Evolutionary conservation across 805 yeast genomes (phyloP).

Genomic region (Millerago galiae): DNA sequence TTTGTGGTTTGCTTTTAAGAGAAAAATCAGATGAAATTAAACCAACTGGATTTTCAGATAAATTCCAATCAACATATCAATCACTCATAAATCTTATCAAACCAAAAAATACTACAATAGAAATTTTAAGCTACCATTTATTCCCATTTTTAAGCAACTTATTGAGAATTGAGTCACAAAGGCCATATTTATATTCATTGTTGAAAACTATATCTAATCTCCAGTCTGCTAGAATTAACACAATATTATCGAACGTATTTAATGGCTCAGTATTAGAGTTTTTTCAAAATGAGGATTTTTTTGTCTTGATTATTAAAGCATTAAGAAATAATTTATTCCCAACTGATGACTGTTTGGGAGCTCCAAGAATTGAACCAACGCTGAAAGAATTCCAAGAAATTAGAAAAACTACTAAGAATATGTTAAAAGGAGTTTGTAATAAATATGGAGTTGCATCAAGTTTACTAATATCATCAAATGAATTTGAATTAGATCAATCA

Average conservation of each 20-base stretch:
- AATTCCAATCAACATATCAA: no score
- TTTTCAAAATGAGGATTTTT: conserved; percentile 14
- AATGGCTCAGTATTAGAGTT: conserved; percentile 13
- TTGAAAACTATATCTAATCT: conserved; percentile 19
- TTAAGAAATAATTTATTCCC: conserved; percentile 40
- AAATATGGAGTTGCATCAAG: conserved; percentile 13
- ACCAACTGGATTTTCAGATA: no score
- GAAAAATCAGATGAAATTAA: neutral
- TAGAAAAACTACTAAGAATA: conserved; percentile 22
- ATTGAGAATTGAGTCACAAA: conserved; percentile 13
- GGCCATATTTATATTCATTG: conserved; percentile 28
- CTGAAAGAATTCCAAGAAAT: conserved; percentile 31
- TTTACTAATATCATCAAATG: conserved; percentile 18
- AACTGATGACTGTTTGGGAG: conserved; percentile 43
- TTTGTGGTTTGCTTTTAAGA: conserved; percentile 6
- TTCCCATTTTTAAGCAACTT: conserved; percentile 22
- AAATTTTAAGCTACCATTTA: conserved; percentile 5
- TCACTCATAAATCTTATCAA: no score
- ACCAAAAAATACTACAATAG: neutral
- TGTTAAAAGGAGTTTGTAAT: conserved; percentile 20
- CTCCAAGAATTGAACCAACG: conserved; percentile 36
- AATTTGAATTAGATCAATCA: conserved; percentile 18
- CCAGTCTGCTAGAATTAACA: conserved; percentile 9
- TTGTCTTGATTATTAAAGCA: conserved; percentile 20
- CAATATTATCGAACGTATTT: conserved; percentile 18